A percentile compares a stretch with the other conserved stretches of the same genome.
phyloP scores from a whole-genome alignment of 805 yeast species.

The Saccharomycopsis fibuligera region DNA sequence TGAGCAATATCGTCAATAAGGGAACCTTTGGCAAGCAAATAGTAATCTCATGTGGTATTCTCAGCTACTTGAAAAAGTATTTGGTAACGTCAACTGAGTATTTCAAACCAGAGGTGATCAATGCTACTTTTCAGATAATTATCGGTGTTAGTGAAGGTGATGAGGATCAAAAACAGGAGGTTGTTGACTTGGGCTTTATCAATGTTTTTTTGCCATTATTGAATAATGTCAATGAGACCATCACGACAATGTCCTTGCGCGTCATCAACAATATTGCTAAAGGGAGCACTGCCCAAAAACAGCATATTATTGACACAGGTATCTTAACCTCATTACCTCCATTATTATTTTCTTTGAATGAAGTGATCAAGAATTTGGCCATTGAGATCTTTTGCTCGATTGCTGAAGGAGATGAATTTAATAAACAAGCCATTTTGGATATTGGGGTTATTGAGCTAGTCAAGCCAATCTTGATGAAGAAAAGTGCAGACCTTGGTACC shows the following conservation, averaged over 20 bases:
- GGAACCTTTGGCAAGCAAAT: constrained; percentile 17
- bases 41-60: constrained; percentile 20
- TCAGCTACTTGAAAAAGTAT: constrained; percentile 18
- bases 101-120: constrained; percentile 20
- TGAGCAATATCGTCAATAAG: constrained; percentile 17
- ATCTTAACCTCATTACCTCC: constrained; percentile 20
- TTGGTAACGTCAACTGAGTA: constrained; percentile 20
- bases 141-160: constrained; percentile 21
- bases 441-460: constrained; percentile 20
- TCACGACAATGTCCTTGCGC: constrained; percentile 20
- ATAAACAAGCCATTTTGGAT: constrained; percentile 21
- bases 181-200: constrained; percentile 19
- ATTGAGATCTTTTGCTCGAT: constrained; percentile 16
- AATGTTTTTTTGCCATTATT: constrained; percentile 20
- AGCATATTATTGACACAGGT: constrained; percentile 19
- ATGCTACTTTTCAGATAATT: constrained; percentile 20
- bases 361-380: constrained; percentile 15
- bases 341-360: constrained; percentile 19
- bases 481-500: constrained; percentile 8
- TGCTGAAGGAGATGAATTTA: constrained; percentile 20
- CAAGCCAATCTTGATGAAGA: constrained; percentile 17
- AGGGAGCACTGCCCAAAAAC: constrained; percentile 18
- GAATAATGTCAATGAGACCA: constrained; percentile 21
- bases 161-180: constrained; percentile 18
- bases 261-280: constrained; percentile 17